These are phyloP conservation scores for Tetrapyrgos nigripes DNA, from an alignment of 1,284 basidiomycete genomes.

Conservation along the genomic window DNA sequence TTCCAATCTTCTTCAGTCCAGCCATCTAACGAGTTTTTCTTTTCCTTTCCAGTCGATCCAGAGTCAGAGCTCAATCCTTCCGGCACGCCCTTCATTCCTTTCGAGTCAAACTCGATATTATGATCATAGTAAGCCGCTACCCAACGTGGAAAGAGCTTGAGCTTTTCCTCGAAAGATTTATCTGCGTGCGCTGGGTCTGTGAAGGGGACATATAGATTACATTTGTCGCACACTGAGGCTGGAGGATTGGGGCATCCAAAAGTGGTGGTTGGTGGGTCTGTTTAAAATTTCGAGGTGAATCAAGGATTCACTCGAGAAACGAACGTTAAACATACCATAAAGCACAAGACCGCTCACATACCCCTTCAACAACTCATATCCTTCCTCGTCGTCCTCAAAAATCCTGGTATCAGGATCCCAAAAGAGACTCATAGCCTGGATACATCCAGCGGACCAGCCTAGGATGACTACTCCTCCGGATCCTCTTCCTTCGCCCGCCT, in stretches of 20 bases:
- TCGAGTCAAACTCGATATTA: too few relatives aligned
- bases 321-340: slow-evolving; percentile 28
- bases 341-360: slow-evolving; percentile 36
- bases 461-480: slow-evolving; percentile 36
- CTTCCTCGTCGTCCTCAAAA: slow-evolving; percentile 24
- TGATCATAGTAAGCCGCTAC: slow-evolving; percentile 36
- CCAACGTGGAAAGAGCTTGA: slow-evolving; percentile 27
- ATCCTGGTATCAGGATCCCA: slow-evolving; percentile 23
- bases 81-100: too few relatives aligned
- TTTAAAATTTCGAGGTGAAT: neutral
- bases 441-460: slow-evolving; percentile 41
- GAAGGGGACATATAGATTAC: slow-evolving; percentile 23
- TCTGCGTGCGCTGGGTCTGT: slow-evolving; percentile 18
- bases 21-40: slow-evolving; percentile 17
- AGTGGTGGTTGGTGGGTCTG: slow-evolving; percentile 35
- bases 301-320: neutral
- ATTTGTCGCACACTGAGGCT: slow-evolving; percentile 14
- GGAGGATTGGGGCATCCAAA: slow-evolving; percentile 31
- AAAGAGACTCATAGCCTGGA: slow-evolving; percentile 32
- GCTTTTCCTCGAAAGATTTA: slow-evolving; percentile 24
- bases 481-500: slow-evolving; percentile 23
- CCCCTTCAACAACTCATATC: slow-evolving; percentile 27
- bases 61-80: too few relatives aligned
- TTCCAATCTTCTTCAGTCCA: slow-evolving; percentile 29
- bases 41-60: neutral